Base-by-base conservation (phyloP, 108 stramenopile genomes). In the Fragilariopsis cylindrus region DNA sequence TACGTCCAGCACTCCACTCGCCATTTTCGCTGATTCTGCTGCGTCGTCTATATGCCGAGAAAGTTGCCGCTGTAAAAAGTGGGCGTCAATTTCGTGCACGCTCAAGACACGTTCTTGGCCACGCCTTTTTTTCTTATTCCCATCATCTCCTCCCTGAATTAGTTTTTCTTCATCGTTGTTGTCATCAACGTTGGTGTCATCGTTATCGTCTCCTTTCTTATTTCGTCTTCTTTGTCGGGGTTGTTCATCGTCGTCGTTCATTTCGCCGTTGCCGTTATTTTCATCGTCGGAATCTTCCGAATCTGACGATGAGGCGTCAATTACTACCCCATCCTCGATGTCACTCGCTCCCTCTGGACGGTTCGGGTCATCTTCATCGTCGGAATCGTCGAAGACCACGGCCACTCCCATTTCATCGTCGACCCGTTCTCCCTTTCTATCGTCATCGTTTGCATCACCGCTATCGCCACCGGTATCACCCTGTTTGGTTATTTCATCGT, bases 381-480 rank as follows among this genome's bases (percentile, higher is more conserved):
- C 95, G 52, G 96, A 96, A 21, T 90, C 92, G 73, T 96, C 96
- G 76, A 99, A 98, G 0, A 98, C 96, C 7, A 99, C 98, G 2
- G 97, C 96, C 52, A 98, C 99, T 50, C 97, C 98, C 90, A 98
- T 98, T 69, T 98, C 96, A 62, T 96, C 96, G 70, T 98, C 96
- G 53, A 96, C 73, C 30, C 82, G 75, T 30, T 83, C 80, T 44
- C 73, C 81, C 9, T 85, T 75, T 46, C 77, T 83, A 8, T 30
- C 30, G 9, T 79, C 79, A 21, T 76, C 81, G 40, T 72, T 16
- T 15, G 53, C 16, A 39, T 49, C 11, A 12, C 42, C 42, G 5
- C n/a, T 44, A 44, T 44, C 46, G 11, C 44, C 66, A 54, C 73
- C 67, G 62, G 52, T 41, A 48, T 49, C 21, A 56, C 71, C 62